Evolutionary conservation across 192 early-diverging fungal genomes (phyloP), one percentile per base, ranked within the genome.

Genomic region (Coemansia sp.): DNA sequence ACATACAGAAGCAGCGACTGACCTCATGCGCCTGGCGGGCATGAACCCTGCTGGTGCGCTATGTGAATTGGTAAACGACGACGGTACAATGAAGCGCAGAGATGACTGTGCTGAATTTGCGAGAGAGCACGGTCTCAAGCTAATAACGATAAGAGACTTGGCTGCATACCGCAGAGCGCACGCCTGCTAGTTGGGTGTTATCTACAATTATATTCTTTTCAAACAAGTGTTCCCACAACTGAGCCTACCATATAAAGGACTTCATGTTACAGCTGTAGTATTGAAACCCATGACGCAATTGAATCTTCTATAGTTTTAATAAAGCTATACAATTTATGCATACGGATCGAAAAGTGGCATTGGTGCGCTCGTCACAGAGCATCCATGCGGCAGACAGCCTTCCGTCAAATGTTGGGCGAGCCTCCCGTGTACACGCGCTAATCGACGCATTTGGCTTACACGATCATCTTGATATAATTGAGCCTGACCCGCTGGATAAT

Each of bases 1-100:
- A 0, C 97, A 99, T 56, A 99, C 97, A 16, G 97, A 99, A 71
- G 94, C 96, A 1, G 86, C 87, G 1, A 81, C 96, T 8, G 91
- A 99, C 74, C 76, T 99, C 59, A 92, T 91, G 69, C 85, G 88
- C 54, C 75, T 99, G 60, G 88, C 94, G 0, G 91, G 91, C 0
- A 82, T 92, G 47, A 76, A 82, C 56, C 89, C 90, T 14, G 94
- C 92, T 0, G 94, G 92, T 2, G 95, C 93, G 29, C 94, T 99
- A 56, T 92, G 91, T 61, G 96, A 99, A 81, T 72, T 99, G 53
- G 90, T 96, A 19, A 92, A 88, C 51, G 90, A 97, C 39, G 88
- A 92, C 62, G 96, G 97, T 3, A 84, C 82, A 0, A 97, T 99
- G 94, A 95, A 96, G 47, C 85, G 97, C 26, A 72, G 96, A 17